Evolutionary conservation across 257 asterid species (phyloP), one percentile per base, ranked within the genome.

Genomic region (Cinchona pubescens): DNA sequence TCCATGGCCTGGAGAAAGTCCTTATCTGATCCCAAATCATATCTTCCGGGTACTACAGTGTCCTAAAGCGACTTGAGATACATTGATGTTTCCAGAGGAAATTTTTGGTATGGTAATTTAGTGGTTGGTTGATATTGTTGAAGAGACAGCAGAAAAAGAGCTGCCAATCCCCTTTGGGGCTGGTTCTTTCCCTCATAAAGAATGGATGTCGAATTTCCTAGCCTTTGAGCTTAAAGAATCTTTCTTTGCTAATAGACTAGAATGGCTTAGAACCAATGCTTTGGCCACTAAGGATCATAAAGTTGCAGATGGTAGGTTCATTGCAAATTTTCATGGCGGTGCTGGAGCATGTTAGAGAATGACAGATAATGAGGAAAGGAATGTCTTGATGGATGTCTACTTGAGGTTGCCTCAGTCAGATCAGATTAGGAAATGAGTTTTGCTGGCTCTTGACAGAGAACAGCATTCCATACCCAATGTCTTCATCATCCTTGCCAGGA

Each of bases 51-150:
- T 91, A 88, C 80, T 87, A 91, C 16, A 88, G 94, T 21, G 91
- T 87, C 37, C 91, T 93, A 43, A 91, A 87, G 73, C 88, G 97
- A 63, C 97, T 93, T 8, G 89, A 88, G 96, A 91, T 85, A 97
- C 98, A 0, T 74, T 83, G 78, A 82, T 80, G 76, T 91, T 93
- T 84, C 79, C 91, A 76, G 96, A 91, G 43, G 96, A 87, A 71
- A 90, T 86, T 81, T 90, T 92, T 73, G 94, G 89, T 74, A 87
- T 92, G 90, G 97, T 96, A 4, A 90, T 90, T 73, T 96, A 92
- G 27, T 94, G 97, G 97, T 67, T 94, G 83, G 90, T 83, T 19
- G 99, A 92, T 81, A 91, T 92, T n/a, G 96, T 90, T 18, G 91
- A 92, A 83, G 90, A 88, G 79, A 80, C 92, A 77, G 97, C n/a